Evolutionary conservation across 306 rosid genomes (phyloP).

Genomic region (Aeschynomene evenia): DNA sequence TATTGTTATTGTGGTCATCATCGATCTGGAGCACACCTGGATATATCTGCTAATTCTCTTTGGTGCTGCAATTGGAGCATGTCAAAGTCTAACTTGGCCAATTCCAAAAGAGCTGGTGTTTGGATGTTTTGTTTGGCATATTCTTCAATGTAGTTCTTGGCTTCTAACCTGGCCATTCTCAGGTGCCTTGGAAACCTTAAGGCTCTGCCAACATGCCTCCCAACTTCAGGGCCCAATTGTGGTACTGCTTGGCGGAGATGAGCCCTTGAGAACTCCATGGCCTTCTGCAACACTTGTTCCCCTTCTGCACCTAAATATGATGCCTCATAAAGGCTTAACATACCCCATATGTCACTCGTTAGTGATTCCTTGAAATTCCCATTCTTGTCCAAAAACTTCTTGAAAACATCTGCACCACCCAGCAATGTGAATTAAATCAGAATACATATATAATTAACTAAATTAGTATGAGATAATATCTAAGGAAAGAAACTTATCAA

Average conservation of each 20-base stretch:
- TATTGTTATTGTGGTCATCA: background rate
- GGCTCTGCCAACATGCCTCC: background rate
- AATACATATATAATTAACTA: too few relatives aligned
- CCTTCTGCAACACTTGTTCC: conserved; percentile 31
- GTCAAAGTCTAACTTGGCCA: conserved; percentile 38
- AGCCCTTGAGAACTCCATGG: conserved; percentile 37
- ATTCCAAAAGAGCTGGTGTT: conserved; percentile 20
- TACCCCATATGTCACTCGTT: conserved; percentile 30
- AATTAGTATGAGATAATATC: too few relatives aligned
- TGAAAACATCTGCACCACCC: conserved; percentile 29
- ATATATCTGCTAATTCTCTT: conserved; percentile 42
- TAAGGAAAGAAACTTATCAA: too few relatives aligned
- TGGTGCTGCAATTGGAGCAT: conserved; percentile 38
- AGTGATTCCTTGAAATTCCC: conserved; percentile 41
- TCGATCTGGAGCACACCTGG: conserved; percentile 27
- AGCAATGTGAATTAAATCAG: too few relatives aligned
- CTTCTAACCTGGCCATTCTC: conserved; percentile 45
- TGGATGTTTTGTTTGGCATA: conserved; percentile 12
- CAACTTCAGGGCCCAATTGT: conserved; percentile 1
- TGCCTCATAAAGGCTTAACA: conserved; percentile 44
- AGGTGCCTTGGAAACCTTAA: conserved; percentile 44
- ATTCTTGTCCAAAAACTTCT: conserved; percentile 29
- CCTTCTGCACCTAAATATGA: conserved; percentile 36
- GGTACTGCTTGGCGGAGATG: conserved; percentile 27
- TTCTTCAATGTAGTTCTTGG: conserved; percentile 36